Base-by-base conservation (phyloP, 1,284 basidiomycete genomes). In the Marasmius sp. region DNA sequence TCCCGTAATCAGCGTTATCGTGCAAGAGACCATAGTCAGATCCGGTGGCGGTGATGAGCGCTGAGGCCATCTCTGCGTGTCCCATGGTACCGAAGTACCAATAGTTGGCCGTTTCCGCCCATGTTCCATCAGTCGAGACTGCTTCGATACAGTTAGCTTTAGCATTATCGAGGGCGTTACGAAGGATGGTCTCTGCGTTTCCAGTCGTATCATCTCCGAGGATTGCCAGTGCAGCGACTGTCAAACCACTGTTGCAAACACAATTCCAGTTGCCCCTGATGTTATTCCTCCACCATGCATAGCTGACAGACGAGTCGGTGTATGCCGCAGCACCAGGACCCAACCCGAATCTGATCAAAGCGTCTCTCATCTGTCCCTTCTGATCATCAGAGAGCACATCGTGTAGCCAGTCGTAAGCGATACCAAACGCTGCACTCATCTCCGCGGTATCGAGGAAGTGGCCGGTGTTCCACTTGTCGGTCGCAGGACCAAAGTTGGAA, bases 381-480 rank as follows among this genome's bases (percentile, higher is more conserved):
- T 97, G 93, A 5, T 86, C 82, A 37, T 81, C 74, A 6, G 85
- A 86, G 92, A 93, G 97, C 61, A 85, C 81, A 61, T 96, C 89
- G 76, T 97, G 91, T 59, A 98, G 76, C 91, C 91, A 99, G 75
- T 99, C 97, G 72, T 98, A 99, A 2, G 89, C 97, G 67, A 97
- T 92, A 38, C 85, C 95, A 70, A 88, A 97, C 0, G 92, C 94
- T 41, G 89, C 85, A 27, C 87, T 89, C 71, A 98, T 84, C 75
- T 99, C 97, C 18, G 89, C 97, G 10, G 89, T 81, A 74, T 99
- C 97, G 61, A 99, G 89, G 87, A 98, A 99, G 78, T 99, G 97
- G 2, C 61, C 67, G 4, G 88, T 81, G 77, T 97, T 96, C 95
- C 95, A 98, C 69, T 76, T 84, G 66, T 82, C 80, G 16, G 72